Base-by-base conservation (phyloP, 768 basidiomycete genomes). In the Leucosporidium yakuticum region DNA sequence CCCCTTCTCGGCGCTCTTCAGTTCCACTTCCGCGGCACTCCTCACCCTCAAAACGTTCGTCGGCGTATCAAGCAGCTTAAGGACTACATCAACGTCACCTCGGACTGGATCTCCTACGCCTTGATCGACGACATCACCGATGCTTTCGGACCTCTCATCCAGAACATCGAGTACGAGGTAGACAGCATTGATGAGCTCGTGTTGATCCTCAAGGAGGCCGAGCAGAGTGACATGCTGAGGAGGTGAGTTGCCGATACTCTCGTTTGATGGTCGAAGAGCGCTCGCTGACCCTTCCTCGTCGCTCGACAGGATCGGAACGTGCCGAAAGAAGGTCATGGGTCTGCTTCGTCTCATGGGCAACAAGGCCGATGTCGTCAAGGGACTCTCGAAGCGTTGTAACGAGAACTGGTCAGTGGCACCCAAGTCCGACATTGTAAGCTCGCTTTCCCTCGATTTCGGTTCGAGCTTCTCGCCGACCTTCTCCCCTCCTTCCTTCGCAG, bases 81-180 rank as follows among this genome's bases (percentile, higher is more conserved):
- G 77, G 96, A 99, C 82, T 98, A 98, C 80, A 98, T 99, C 78
- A 88, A 85, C 71, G 96, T 98, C 76, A 98, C 96, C 14, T 95
- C 94, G 5, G 96, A 99, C 81, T 99, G 96, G 96, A 99, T 99
- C 73, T 97, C 94, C 7, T 99, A 99, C 75, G 96, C 96, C 15
- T 85, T 99, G 68, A 99, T 99, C 77, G 96, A 99, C 80, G 96
- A 99, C 80, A 98, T 99, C 78, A 98, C 96, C 58, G 96, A 99
- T 77, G 95, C 93, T 14, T 99, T 99, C 77, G 96, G 96, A 20
- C 96, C 96, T 7, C 84, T 99, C 66, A 98, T 99, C 75, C 96
- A 98, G 79, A 87, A 88, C 77, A 99, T 98, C 79, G 96, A 99
- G 79, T 98, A 98, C 74, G 96, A 99, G 80, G 96, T 99, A 79